A percentile compares a stretch with the other conserved stretches of the same genome.
These are phyloP conservation scores for Colletotrichum endophyticum DNA, from an alignment of 2,329 filamentous ascomycete species.

Conservation along the genomic window DNA sequence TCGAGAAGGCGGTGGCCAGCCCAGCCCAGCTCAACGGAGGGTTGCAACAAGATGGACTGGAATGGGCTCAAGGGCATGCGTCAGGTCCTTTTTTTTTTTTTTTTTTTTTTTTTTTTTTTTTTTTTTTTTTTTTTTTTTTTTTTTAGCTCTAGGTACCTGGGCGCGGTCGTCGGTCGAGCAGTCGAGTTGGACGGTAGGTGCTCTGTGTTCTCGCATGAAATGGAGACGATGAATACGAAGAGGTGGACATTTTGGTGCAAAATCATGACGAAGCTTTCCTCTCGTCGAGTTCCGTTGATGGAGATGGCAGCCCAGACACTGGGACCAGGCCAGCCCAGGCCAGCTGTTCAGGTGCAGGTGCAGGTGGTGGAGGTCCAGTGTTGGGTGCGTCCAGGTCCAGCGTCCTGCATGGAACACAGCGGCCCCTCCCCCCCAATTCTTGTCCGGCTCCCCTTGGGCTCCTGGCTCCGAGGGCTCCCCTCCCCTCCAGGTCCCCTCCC, in stretches of 20 bases:
- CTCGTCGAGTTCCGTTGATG: not conserved
- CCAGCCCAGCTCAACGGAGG: not conserved
- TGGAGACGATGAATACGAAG: constrained; percentile 1
- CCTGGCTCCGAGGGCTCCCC: not conserved
- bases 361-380: not conserved
- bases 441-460: not conserved
- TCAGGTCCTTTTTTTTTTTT: not conserved
- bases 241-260: not conserved
- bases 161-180: not conserved
- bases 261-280: not conserved
- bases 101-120: not conserved
- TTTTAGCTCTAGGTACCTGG: not conserved
- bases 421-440: not conserved
- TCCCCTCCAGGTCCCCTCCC: not conserved
- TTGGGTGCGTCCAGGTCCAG: not conserved
- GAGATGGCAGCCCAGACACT: not conserved
- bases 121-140: not conserved
- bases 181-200: not conserved
- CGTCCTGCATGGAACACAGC: not conserved
- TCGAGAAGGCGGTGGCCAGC: constrained; percentile 13
- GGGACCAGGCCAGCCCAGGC: not conserved
- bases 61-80: not conserved
- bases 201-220: not conserved
- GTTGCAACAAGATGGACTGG: constrained; percentile 1
- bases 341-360: not conserved